phyloP scores from a whole-genome alignment of 768 basidiomycete species.

The Terana coerulea region DNA sequence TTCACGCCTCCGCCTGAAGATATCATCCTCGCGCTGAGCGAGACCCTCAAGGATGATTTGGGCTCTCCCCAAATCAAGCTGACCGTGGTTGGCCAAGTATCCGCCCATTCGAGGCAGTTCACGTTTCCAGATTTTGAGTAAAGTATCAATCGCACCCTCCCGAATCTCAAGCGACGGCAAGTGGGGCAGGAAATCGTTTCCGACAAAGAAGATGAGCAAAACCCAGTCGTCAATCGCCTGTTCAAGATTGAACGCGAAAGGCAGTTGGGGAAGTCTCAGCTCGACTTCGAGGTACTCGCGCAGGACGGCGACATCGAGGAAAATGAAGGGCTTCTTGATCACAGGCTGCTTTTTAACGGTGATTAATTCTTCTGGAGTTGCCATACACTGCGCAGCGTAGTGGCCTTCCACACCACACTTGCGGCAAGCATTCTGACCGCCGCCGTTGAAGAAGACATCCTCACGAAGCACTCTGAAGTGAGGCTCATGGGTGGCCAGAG shows the following conservation, averaged over 20 bases:
- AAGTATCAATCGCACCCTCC: constrained; percentile 97
- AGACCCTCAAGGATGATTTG: constrained; percentile 96
- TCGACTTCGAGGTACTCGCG: constrained; percentile 98
- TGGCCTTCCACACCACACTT: constrained; percentile 95
- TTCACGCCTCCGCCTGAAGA: constrained; percentile 90
- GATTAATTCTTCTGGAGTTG: constrained; percentile 53
- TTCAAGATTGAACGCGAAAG: constrained; percentile 91
- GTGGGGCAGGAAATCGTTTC: constrained; percentile 99
- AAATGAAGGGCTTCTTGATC: constrained; percentile 96
- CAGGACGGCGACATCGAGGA: constrained; percentile 93
- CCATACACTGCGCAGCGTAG: constrained; percentile 92
- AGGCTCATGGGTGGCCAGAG: constrained; percentile 98
- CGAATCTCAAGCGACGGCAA: constrained; percentile 97
- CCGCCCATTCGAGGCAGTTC: constrained; percentile 96
- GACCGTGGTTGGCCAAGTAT: constrained; percentile 91
- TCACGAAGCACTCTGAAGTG: constrained; percentile 95
- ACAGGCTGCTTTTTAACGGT: constrained; percentile 57
- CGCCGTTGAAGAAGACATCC: constrained; percentile 92
- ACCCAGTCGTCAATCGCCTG: constrained; percentile 99
- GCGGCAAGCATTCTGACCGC: constrained; percentile 72
- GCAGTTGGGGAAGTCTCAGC: constrained; percentile 71
- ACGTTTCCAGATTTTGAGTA: constrained; percentile 93
- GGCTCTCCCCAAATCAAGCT: constrained; percentile 77
- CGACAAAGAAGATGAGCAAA: constrained; percentile 98
- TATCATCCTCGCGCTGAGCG: constrained; percentile 92